Evolutionary conservation across 2,329 filamentous ascomycete genomes (phyloP), one percentile per base, ranked within the genome.

Genomic region (Colletotrichum simmondsii): DNA sequence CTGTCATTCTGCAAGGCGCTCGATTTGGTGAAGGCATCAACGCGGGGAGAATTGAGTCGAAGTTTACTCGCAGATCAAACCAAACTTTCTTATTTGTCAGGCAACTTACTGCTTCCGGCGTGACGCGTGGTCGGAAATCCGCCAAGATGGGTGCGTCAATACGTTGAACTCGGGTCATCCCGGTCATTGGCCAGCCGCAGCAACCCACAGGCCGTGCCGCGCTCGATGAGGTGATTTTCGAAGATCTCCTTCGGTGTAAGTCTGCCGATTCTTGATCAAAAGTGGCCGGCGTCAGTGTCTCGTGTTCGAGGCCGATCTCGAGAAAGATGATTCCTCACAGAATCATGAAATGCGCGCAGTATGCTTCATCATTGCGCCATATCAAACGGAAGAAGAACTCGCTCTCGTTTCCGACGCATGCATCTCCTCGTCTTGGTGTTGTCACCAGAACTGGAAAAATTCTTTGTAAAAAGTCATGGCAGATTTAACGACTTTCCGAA

Each of bases 121-220:
- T 56, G 46, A 64, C 42, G 54, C 59, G 46, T 42, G 14, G 53
- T 30, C 65, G 70, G 59, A 11, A 69, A 28, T 35, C 7, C 53
- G 65, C 46, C 65, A 30, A 62, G 16, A 22, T 32, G 37, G 49
- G 32, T 28, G 24, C 2, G 22, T 7, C 16, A 32, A 49, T 11
- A 22, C 12, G 6, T 24, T 10, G 7, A 26, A 49, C 11, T 26
- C 32, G 10, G 49, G 35, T 6, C 37, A 26, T 30, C 49, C 49
- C 11, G 12, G 58, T 24, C 42, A 37, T 32, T 46, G 12, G n/a
- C 26, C 24, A n/a, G 24, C 42, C 37, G 30, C 30, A 46, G 12
- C 53, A 46, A 52, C 22, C 30, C 24, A 24, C 8, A 7, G 3
- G 24, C 22, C 11, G n/a, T n/a, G n/a, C 35, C 8, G 7, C 5